Evolutionary conservation across 2,329 filamentous ascomycete species (phyloP).

Genomic region (Leptosphaerulina australis): DNA sequence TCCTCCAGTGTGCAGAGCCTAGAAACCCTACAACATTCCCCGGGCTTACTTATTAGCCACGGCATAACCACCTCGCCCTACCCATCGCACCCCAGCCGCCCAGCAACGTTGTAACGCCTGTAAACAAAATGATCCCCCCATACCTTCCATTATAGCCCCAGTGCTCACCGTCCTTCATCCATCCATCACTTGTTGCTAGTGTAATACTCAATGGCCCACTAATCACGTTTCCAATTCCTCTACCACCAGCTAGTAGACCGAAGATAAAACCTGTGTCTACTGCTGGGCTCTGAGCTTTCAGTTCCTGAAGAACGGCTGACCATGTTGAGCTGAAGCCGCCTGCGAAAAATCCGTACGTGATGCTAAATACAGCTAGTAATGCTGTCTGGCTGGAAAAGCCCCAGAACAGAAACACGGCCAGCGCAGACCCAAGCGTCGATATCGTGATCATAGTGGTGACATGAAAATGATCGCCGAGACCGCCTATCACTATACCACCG

Average conservation of each 20-base stretch:
- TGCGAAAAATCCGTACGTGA: slow-evolving; percentile 46
- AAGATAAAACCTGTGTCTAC: slow-evolving; percentile 55
- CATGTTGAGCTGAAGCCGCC: slow-evolving; percentile 36
- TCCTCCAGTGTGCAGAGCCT: background rate
- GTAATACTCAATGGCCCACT: slow-evolving; percentile 57
- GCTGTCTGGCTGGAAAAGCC: slow-evolving; percentile 49
- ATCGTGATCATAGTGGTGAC: slow-evolving; percentile 50
- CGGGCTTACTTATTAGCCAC: background rate
- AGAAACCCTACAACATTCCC: background rate
- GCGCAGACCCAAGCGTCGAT: slow-evolving; percentile 47
- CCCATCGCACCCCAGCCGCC: slow-evolving; percentile 19
- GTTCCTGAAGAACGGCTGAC: slow-evolving; percentile 31
- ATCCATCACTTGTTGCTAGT: slow-evolving; percentile 34
- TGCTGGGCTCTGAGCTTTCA: slow-evolving; percentile 32
- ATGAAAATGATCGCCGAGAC: slow-evolving; percentile 51
- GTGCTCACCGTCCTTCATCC: slow-evolving; percentile 26
- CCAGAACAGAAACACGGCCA: slow-evolving; percentile 55
- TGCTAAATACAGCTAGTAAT: slow-evolving; percentile 39
- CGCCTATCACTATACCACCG: slow-evolving; percentile 44
- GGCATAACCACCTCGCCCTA: slow-evolving; percentile 2
- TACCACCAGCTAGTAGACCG: slow-evolving; percentile 52
- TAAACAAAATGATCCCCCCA: slow-evolving; percentile 49
- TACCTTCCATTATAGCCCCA: slow-evolving; percentile 49
- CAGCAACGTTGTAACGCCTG: slow-evolving; percentile 43
- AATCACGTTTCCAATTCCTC: slow-evolving; percentile 58